Evolutionary conservation across 2,329 filamentous ascomycete species (phyloP).

Genomic region (Thermomyces lanuginosus): DNA sequence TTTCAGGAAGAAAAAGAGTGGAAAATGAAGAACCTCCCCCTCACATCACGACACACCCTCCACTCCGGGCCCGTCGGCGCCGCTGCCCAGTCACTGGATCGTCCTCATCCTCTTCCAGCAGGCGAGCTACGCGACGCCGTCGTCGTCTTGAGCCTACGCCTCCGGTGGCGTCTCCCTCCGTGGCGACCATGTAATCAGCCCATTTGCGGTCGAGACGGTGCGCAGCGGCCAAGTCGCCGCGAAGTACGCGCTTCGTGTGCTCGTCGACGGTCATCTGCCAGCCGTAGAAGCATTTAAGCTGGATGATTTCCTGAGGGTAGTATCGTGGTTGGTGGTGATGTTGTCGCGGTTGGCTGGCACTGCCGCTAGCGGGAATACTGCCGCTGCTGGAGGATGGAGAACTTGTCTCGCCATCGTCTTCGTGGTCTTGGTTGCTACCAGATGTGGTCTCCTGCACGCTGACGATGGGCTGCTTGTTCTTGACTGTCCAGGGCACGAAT

Average conservation of each 20-base stretch:
- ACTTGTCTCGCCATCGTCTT: conserved; percentile 7
- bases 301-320: conserved; percentile 64
- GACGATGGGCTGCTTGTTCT: conserved; percentile 14
- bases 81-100: conserved; percentile 36
- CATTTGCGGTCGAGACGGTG: conserved; percentile 73
- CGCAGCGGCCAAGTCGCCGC: conserved; percentile 59
- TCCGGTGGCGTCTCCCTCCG: conserved; percentile 58
- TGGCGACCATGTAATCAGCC: conserved; percentile 86
- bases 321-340: conserved; percentile 1
- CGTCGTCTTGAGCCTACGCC: conserved; percentile 49
- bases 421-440: too few relatives aligned
- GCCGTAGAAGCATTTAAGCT: conserved; percentile 83
- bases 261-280: conserved; percentile 93
- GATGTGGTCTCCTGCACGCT: conserved; percentile 19
- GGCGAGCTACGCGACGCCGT: conserved; percentile 59
- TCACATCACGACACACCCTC: conserved; percentile 51
- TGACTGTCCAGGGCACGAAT: conserved; percentile 43
- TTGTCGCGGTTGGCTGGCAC: conserved; percentile 8
- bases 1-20: background rate
- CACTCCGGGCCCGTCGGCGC: conserved; percentile 47
- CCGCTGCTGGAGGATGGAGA: conserved; percentile 13
- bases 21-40: background rate
- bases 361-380: conserved; percentile 10
- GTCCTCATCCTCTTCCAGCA: conserved; percentile 69
- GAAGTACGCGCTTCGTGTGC: conserved; percentile 70